Base-by-base conservation (phyloP, 1,139 yeast genomes). In the Lodderomyces orthopsilosis region DNA sequence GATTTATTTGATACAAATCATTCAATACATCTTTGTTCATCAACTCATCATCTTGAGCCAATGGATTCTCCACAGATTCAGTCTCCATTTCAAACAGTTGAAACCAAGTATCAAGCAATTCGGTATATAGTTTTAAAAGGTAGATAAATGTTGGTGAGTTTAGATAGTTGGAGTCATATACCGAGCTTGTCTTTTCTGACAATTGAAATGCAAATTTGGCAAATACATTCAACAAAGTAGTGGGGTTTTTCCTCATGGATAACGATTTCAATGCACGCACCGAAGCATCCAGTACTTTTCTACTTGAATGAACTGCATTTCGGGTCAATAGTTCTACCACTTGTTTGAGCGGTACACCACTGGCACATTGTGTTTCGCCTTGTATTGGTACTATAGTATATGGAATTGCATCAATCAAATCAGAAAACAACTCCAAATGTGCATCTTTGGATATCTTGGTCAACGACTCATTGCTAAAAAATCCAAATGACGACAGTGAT, bases 121-220 rank as follows among this genome's bases (percentile, higher is more conserved):
- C 95, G 2, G 87, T 85, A 51, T 91, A 93, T 0, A 90, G 71
- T 49, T 78, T 79, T 43, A 93, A 65, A 3, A 87, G 60, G 40
- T 68, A 67, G 42, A 80, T 78, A 54, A 84, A 85, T 45, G 81
- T 86, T 2, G 64, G 55, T 1, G 83, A 77, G 24, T 80, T 75
- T 42, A 83, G 66, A 50, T 76, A 77, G 15, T 78, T 74, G 10
- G 82, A 68, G 40, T 83, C 78, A 53, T 79, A 77, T 19, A 57
- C 52, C 5, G 73, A 68, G 6, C 66, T 67, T 4, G 48, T 46
- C 50, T 80, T 81, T 46, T 89, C 96, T 50, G 84, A 88, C 49
- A 86, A 79, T 51, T 84, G 82, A 61, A 90, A 89, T 3, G 96
- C 86, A 48, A 81, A 79, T 52, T 86, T 83, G 0, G 96, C 88